Evolutionary conservation across 1,284 basidiomycete species (phyloP).

Genomic region (Pseudozyma pruni): DNA sequence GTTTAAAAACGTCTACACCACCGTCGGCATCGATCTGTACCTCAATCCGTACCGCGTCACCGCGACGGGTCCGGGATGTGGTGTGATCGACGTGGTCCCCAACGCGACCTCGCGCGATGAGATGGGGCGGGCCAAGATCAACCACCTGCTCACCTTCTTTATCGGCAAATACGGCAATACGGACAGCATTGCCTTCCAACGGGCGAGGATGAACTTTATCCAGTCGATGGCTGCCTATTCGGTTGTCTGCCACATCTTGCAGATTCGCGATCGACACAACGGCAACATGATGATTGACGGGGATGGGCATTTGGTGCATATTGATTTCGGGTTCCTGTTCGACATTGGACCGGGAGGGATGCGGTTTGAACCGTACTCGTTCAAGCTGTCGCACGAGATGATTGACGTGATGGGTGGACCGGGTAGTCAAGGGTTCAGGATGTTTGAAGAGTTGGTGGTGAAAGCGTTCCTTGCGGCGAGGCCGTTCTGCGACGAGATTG

Average conservation of each 20-base stretch:
- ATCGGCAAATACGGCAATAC: conserved; percentile 90
- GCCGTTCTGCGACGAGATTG: conserved; percentile 87
- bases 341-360: conserved; percentile 78
- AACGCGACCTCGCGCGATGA: conserved; percentile 98
- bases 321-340: conserved; percentile 98
- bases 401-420: conserved; percentile 95
- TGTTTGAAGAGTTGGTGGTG: conserved; percentile 92
- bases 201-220: conserved; percentile 93
- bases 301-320: conserved; percentile 93
- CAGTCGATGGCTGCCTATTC: conserved; percentile 99
- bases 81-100: conserved; percentile 98
- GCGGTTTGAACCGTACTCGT: conserved; percentile 73
- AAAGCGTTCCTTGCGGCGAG: conserved; percentile 96
- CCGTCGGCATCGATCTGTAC: conserved; percentile 87
- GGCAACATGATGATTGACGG: conserved; percentile 99
- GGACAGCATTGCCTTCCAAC: conserved; percentile 89
- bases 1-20: conserved; percentile 97
- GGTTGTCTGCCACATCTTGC: conserved; percentile 95
- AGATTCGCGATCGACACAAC: conserved; percentile 97
- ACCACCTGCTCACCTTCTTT: conserved; percentile 94
- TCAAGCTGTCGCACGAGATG: conserved; percentile 99
- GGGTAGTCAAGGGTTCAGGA: conserved; percentile 88
- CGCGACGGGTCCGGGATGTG: conserved; percentile 96
- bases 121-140: conserved; percentile 98
- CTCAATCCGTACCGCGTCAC: conserved; percentile 97